These are phyloP conservation scores for Geotrichum reessii DNA, from an alignment of 1,139 yeast genomes.

Conservation along the genomic window DNA sequence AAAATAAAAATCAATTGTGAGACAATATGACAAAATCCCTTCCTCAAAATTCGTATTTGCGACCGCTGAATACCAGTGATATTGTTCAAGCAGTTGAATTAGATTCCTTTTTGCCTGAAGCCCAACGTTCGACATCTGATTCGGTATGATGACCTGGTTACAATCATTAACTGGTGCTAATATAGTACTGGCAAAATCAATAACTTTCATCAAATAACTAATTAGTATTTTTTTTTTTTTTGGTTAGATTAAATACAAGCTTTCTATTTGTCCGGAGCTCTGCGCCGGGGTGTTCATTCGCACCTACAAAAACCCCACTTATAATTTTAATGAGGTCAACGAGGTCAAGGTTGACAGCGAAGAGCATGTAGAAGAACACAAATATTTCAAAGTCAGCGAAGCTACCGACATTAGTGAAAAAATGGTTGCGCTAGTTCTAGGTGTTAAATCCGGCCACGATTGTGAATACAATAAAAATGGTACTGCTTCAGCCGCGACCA, in stretches of 20 bases:
- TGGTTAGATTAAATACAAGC: slow-evolving; percentile 47
- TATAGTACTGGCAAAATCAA: neutral
- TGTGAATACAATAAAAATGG: slow-evolving; percentile 27
- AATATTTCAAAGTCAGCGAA: slow-evolving; percentile 17
- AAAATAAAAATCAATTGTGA: neutral
- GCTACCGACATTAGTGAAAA: slow-evolving; percentile 46
- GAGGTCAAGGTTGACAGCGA: slow-evolving; percentile 25
- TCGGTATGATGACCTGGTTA: neutral
- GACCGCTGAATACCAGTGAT: slow-evolving; percentile 18
- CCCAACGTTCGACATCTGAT: neutral
- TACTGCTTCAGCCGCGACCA: slow-evolving; percentile 53
- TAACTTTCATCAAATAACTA: neutral
- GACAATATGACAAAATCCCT: slow-evolving; percentile 16
- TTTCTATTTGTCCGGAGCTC: slow-evolving; percentile 80
- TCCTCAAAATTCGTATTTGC: slow-evolving; percentile 23
- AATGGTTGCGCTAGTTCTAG: slow-evolving; percentile 77
- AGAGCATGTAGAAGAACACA: neutral
- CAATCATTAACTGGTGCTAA: neutral
- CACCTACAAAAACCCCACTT: slow-evolving; percentile 40
- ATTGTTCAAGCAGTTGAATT: slow-evolving; percentile 19
- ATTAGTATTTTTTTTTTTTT: neutral
- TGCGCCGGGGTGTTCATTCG: slow-evolving; percentile 82
- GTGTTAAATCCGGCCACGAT: slow-evolving; percentile 59
- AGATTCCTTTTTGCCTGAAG: neutral
- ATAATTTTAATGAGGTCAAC: slow-evolving; percentile 16